Evolutionary conservation across 179 eudicot species (phyloP), one percentile per base, ranked within the genome.

Genomic region (Silene coronaria): DNA sequence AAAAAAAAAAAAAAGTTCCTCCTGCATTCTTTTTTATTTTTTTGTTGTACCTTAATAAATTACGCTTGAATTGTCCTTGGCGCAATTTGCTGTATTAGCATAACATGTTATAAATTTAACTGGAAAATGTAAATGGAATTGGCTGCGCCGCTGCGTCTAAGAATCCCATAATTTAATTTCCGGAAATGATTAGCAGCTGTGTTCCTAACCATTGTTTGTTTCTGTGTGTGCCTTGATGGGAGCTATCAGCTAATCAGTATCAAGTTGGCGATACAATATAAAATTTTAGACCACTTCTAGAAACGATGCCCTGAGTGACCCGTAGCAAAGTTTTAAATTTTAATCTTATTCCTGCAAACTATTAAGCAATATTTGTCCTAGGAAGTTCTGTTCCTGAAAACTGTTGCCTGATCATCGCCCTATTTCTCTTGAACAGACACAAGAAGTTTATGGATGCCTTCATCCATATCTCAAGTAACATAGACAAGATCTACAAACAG

Each of bases 401-500:
- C 19, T 58, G 23, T 73, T 62, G 1, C 14, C 30, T 71, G 14
- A 62, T 70, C 14, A 21, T 60, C 6, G 5, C 13, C 3, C 74
- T 66, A 72, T 60, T 73, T 77, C 68, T 60, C 51, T 77, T 72
- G 66, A 71, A 69, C 92, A 95, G 99, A 87, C 77, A 79, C 78
- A 89, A 76, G 53, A 84, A 86, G 75, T 93, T 96, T 77, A 93
- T 86, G 96, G 93, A 89, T 76, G 99, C 99, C 22, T 96, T 92
- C 83, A 82, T 87, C 77, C 99, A 96, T 77, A 89, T 96, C 67
- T 85, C 93, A 42, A 79, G 84, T 22, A 91, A 82, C 83, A 96
- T 96, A 76, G 96, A 93, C 86, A 91, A 86, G 85, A 96, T 96
- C 57, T 96, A 96, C 91, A 96, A 96, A 79, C 93, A 93, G 82